A percentile compares a stretch with the other conserved stretches of the same genome.
Conservation (phyloP, 2,329 filamentous ascomycete genomes). For the Ophiostoma populinum region DNA sequence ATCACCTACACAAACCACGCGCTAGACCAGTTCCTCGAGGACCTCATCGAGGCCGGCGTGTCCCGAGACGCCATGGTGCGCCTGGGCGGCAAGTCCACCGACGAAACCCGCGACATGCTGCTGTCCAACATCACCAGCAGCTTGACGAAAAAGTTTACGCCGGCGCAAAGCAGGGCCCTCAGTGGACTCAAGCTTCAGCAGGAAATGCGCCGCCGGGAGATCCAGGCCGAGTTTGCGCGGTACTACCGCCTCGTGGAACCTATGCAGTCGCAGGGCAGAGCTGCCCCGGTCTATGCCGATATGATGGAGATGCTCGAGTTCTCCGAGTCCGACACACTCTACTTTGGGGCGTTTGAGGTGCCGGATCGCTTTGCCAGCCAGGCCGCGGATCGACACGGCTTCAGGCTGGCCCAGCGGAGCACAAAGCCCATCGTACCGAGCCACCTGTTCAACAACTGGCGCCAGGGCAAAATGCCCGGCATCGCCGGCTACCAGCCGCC, state of each 20-base stretch:
- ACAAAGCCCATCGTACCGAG: slow-evolving; percentile 20
- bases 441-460: slow-evolving; percentile 41
- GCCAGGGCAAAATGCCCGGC: slow-evolving; percentile 26
- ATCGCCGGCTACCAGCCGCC: slow-evolving; percentile 11
- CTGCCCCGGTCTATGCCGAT: no score
- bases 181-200: slow-evolving; percentile 24
- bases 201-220: slow-evolving; percentile 9
- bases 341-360: slow-evolving; percentile 38
- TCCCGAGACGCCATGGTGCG: slow-evolving; percentile 32
- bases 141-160: slow-evolving; percentile 18
- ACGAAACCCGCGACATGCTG: slow-evolving; percentile 27
- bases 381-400: slow-evolving; percentile 24
- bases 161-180: slow-evolving; percentile 18
- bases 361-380: slow-evolving; percentile 21
- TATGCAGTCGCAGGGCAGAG: no score
- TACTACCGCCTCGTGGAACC: no score
- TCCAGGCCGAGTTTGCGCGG: slow-evolving; percentile 1
- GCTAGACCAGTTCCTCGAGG: slow-evolving; percentile 46
- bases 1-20: slow-evolving; percentile 54
- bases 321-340: slow-evolving; percentile 28
- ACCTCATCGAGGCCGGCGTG: slow-evolving; percentile 44
- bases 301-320: slow-evolving; percentile 29
- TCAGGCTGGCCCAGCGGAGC: no score
- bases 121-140: slow-evolving; percentile 23
- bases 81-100: slow-evolving; percentile 41